Evolutionary conservation across 495 filamentous ascomycete genomes (phyloP).

Genomic region (Hypoxylon subgilvum): DNA sequence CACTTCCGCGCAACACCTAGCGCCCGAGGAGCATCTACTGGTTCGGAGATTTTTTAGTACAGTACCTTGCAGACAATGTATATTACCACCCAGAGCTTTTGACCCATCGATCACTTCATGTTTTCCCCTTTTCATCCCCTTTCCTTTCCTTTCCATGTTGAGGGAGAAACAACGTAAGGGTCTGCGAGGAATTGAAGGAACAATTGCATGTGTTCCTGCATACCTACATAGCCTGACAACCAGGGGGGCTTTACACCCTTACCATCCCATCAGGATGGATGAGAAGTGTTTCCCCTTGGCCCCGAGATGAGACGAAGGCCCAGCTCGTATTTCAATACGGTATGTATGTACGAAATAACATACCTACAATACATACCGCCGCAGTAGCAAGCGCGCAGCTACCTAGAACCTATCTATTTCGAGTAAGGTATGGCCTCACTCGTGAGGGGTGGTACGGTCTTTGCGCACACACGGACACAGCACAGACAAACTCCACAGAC

Average conservation of each 20-base stretch:
- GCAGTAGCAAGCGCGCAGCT: conserved; percentile 21
- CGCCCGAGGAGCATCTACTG: conserved; percentile 10
- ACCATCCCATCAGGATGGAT: conserved; percentile 9
- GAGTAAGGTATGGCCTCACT: conserved; percentile 14
- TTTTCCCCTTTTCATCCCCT: conserved; percentile 11
- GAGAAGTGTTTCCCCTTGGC: conserved; percentile 15
- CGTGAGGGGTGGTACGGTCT: conserved; percentile 23
- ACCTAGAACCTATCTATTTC: conserved; percentile 20
- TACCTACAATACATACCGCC: conserved; percentile 15
- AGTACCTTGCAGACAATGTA: conserved; percentile 30
- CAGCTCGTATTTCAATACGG: conserved; percentile 39
- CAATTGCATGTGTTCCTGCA: conserved; percentile 20
- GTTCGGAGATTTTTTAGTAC: conserved; percentile 26
- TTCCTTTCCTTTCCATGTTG: conserved; percentile 12
- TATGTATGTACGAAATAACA: conserved; percentile 24
- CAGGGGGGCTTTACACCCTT: conserved; percentile 24
- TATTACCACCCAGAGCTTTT: background rate
- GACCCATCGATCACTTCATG: background rate
- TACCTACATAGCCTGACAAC: conserved; percentile 34
- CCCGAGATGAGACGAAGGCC: conserved; percentile 23
- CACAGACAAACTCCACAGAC: conserved; percentile 23
- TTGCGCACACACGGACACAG: conserved; percentile 24
- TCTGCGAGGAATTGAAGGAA: conserved; percentile 31
- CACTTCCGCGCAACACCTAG: too few relatives aligned
- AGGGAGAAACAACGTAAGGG: conserved; percentile 25